Evolutionary conservation across 1,284 basidiomycete genomes (phyloP).

Genomic region (Schizophyllum amplum): DNA sequence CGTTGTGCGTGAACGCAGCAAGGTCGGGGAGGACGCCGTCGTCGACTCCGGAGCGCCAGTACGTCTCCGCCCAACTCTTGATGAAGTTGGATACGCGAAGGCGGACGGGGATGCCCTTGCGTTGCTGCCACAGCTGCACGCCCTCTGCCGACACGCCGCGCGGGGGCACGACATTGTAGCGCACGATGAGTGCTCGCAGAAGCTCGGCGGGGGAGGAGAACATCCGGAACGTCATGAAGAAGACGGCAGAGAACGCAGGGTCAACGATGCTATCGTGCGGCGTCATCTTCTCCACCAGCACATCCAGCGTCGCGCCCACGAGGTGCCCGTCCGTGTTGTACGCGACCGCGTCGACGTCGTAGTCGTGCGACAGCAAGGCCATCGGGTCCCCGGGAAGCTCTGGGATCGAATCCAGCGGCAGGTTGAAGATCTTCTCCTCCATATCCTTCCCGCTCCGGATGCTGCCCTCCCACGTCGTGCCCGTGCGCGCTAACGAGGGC

Average conservation of each 20-base stretch:
- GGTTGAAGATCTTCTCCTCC: slow-evolving; percentile 48
- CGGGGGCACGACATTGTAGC: slow-evolving; percentile 75
- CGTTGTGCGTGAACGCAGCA: slow-evolving; percentile 56
- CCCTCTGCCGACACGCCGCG: slow-evolving; percentile 54
- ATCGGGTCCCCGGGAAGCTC: slow-evolving; percentile 29
- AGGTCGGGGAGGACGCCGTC: slow-evolving; percentile 52
- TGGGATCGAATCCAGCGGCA: slow-evolving; percentile 23
- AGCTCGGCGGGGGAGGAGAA: slow-evolving; percentile 80
- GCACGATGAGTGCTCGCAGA: slow-evolving; percentile 66
- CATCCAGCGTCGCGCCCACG: slow-evolving; percentile 84
- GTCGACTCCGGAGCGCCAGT: slow-evolving; percentile 76
- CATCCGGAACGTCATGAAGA: slow-evolving; percentile 95
- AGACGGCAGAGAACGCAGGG: slow-evolving; percentile 76
- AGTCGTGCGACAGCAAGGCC: slow-evolving; percentile 58
- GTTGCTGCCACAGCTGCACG: slow-evolving; percentile 70
- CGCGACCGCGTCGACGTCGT: slow-evolving; percentile 74
- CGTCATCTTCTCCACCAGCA: slow-evolving; percentile 94
- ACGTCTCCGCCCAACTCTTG: slow-evolving; percentile 87
- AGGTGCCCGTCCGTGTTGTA: slow-evolving; percentile 88
- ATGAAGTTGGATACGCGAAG: slow-evolving; percentile 87
- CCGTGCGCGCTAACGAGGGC: slow-evolving; percentile 26
- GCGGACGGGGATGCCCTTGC: slow-evolving; percentile 83
- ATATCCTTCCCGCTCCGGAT: slow-evolving; percentile 25
- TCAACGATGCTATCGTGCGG: slow-evolving; percentile 88
- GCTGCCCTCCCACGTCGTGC: slow-evolving; percentile 47